Percentiles rank a stretch among this genome's conserved stretches.
Evolutionary conservation across 2,329 filamentous ascomycete genomes (phyloP).

Genomic region (Aspergillus tubingensis): DNA sequence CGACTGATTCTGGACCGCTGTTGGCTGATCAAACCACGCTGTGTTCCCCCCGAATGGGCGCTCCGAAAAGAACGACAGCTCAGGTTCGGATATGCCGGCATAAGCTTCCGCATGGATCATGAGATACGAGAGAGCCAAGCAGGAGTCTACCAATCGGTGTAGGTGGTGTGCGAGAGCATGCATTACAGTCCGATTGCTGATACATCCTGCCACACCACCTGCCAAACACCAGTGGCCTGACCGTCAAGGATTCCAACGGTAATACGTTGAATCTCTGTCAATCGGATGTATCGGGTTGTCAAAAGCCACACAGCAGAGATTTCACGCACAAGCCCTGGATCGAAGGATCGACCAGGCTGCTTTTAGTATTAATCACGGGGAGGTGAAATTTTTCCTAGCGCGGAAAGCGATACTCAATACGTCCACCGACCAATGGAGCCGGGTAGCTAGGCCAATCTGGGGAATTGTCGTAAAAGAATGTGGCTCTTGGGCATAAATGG

Average conservation of each 20-base stretch:
- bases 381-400: background rate
- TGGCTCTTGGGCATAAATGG: background rate
- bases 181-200: too few relatives aligned
- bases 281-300: background rate
- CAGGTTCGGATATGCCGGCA: background rate
- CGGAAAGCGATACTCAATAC: background rate
- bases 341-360: background rate
- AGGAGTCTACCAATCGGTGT: background rate
- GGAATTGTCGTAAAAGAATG: background rate
- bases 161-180: too few relatives aligned
- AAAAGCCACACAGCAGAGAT: background rate
- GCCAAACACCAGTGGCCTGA: background rate
- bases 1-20: background rate
- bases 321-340: background rate
- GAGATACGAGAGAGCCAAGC: background rate
- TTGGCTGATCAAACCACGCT: background rate
- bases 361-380: background rate
- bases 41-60: background rate
- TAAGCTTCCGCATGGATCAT: background rate
- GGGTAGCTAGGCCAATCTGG: background rate
- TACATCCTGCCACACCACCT: background rate
- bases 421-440: background rate
- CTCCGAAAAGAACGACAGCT: background rate
- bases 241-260: too few relatives aligned
- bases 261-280: background rate